Percentiles rank a stretch among this genome's conserved stretches.
Evolutionary conservation across 169 alveolate species (phyloP).

Genomic region (Eimeria maxima): DNA sequence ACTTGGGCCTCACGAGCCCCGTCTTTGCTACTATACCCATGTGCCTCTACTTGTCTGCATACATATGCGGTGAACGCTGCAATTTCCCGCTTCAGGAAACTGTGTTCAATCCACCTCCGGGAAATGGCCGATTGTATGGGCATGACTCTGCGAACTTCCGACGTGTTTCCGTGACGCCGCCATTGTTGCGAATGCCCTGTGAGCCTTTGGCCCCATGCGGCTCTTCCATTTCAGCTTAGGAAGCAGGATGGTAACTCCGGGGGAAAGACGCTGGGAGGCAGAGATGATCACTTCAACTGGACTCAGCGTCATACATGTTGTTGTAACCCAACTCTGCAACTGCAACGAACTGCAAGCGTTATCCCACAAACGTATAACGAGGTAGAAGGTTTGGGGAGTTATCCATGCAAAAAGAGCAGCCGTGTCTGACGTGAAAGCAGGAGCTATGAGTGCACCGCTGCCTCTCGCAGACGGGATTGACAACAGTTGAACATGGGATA

Average conservation of each 20-base stretch:
- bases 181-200: neutral
- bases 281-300: neutral
- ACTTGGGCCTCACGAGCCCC: no score
- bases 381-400: neutral
- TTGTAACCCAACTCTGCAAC: neutral
- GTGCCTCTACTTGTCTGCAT: neutral
- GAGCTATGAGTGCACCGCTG: neutral
- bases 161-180: no score
- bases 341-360: neutral
- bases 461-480: neutral
- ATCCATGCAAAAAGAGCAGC: neutral
- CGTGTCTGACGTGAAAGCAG: neutral
- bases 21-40: neutral
- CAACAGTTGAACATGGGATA: neutral
- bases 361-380: neutral
- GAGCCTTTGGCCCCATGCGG: neutral
- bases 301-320: neutral
- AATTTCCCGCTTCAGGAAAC: neutral
- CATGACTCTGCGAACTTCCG: no score
- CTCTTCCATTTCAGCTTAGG: neutral
- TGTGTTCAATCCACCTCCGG: no score
- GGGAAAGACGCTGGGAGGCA: neutral
- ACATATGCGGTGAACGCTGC: neutral
- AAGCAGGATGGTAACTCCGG: neutral
- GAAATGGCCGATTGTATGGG: no score